Evolutionary conservation across 257 asterid species (phyloP).

Genomic region (Ophiorrhiza pumila): DNA sequence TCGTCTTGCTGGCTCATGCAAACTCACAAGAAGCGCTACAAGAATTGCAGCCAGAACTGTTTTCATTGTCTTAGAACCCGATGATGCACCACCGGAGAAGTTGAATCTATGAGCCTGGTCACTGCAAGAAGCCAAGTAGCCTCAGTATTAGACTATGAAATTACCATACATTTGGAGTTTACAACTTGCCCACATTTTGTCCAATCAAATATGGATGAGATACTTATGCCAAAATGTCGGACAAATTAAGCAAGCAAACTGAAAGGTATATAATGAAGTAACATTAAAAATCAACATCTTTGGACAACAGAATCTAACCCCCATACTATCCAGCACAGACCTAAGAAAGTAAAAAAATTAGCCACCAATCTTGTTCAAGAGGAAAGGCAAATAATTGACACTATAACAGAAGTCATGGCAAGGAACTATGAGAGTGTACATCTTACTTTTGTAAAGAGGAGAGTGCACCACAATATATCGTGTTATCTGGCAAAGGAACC

Average conservation of each 20-base stretch:
- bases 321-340: not conserved
- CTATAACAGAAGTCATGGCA: not conserved
- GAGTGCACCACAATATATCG: conserved; percentile 78
- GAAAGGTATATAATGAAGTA: not conserved
- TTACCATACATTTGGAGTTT: not conserved
- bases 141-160: not conserved
- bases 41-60: conserved; percentile 29
- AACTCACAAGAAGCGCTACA: conserved; percentile 20
- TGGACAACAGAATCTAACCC: not conserved
- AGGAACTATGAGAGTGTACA: not conserved
- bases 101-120: conserved; percentile 60
- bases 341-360: not conserved
- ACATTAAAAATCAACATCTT: not conserved
- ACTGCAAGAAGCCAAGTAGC: conserved; percentile 37
- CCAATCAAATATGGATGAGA: not conserved
- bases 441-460: conserved; percentile 77
- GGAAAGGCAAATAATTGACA: not conserved
- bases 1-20: conserved; percentile 4
- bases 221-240: not conserved
- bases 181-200: not conserved
- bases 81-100: conserved; percentile 58
- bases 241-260: not conserved
- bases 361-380: not conserved
- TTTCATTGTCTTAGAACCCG: conserved; percentile 19
- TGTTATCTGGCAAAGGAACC: conserved; percentile 64